Evolutionary conservation across 1,284 basidiomycete genomes (phyloP).

Genomic region (Gomphus bonarii): DNA sequence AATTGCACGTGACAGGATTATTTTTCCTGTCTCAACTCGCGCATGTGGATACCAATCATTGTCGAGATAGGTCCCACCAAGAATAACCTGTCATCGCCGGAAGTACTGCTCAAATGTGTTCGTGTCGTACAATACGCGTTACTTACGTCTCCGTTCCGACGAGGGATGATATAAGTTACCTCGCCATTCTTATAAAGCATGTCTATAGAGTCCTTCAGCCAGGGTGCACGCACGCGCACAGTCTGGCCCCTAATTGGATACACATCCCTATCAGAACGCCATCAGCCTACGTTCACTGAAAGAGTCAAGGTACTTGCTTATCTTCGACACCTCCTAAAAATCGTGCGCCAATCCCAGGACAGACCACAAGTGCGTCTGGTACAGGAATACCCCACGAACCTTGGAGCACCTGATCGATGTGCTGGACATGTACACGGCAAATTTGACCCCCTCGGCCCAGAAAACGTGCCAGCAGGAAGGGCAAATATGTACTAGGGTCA

Average conservation of each 20-base stretch:
- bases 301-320: constrained; percentile 15
- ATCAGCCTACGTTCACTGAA: constrained; percentile 22
- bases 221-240: constrained; percentile 37
- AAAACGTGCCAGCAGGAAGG: constrained; percentile 58
- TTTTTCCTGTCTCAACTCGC: constrained; percentile 45
- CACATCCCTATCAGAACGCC: constrained; percentile 33
- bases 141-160: constrained; percentile 53
- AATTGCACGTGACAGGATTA: constrained; percentile 50
- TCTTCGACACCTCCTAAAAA: constrained; percentile 30
- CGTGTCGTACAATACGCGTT: neutral
- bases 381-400: constrained; percentile 29
- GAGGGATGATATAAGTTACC: constrained; percentile 65
- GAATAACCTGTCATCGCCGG: constrained; percentile 36
- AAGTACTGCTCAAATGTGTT: neutral
- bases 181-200: constrained; percentile 33
- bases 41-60: constrained; percentile 62
- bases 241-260: constrained; percentile 46
- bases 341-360: constrained; percentile 46
- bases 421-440: constrained; percentile 47
- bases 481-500: constrained; percentile 56
- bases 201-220: constrained; percentile 50
- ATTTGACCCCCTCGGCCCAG: constrained; percentile 46
- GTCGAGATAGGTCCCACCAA: constrained; percentile 52
- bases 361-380: constrained; percentile 53
- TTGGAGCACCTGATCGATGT: constrained; percentile 56